Base-by-base conservation (phyloP, 495 filamentous ascomycete genomes). In the Aspergillus kassunensis region DNA sequence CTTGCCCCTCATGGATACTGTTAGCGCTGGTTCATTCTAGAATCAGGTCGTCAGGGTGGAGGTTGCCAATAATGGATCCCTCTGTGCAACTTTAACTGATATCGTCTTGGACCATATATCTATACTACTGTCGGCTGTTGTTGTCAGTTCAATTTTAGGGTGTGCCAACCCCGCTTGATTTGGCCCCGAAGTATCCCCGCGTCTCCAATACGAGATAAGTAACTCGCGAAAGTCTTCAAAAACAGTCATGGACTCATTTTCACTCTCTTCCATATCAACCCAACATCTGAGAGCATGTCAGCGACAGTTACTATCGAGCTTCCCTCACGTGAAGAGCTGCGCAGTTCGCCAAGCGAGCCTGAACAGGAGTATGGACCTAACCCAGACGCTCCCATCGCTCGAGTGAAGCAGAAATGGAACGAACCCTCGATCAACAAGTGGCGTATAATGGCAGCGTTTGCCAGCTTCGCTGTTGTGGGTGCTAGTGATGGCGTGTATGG, bases 401-500 rank as follows among this genome's bases (percentile, higher is more conserved):
- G 33, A 31, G 51, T 27, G 15, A 53, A 53, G 40, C 48, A 84
- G 48, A 69, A 66, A 65, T 90, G 87, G 87, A 88, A 91, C 60
- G 58, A 76, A n/a, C 79, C 84, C 3, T 61, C 69, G 13, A 73
- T 70, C 36, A 89, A 88, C 65, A 72, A 81, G n/a, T 83, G 68
- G 55, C 76, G 86, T 7, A 71, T 82, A 33, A 59, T 78, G 30
- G 63, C 82, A 8, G 77, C 81, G 36, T 81, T 84, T 56, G 82
- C 76, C 66, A 71, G 68, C 36, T 89, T 91, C 57, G 69, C 84
- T 20, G 73, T 85, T 16, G 80, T 89, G 74, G 88, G 87, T 13
- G 73, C 79, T 64, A 89, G 84, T 59, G 88, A 90, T 67, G 85
- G 79, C 24, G 81, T 81, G 4, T 82, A 83, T 53, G 85, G 86